These are phyloP conservation scores for Leptodontidium sp. DNA, from an alignment of 2,329 filamentous ascomycete genomes.

Conservation along the genomic window DNA sequence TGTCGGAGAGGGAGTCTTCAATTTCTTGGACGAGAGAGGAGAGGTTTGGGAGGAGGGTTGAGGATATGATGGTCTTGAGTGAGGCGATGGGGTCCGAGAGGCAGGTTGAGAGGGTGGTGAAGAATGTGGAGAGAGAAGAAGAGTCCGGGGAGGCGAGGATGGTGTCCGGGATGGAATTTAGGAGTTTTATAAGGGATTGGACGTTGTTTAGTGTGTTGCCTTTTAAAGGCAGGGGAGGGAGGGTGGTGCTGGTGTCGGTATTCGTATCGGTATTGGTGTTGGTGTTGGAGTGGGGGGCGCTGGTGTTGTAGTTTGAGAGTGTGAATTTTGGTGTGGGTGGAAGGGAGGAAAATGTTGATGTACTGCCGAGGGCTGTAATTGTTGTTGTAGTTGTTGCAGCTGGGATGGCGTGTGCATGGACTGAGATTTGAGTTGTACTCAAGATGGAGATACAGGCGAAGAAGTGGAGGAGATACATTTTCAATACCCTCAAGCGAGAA, in stretches of 20 bases:
- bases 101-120: conserved; percentile 15
- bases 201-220: conserved; percentile 5
- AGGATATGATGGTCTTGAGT: background rate
- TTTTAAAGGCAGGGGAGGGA: conserved; percentile 12
- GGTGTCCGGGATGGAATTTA: conserved; percentile 11
- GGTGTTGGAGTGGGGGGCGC: background rate
- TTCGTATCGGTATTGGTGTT: background rate
- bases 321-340: background rate
- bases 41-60: background rate
- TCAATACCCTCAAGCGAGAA: background rate
- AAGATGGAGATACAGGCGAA: background rate
- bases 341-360: background rate
- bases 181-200: conserved; percentile 16
- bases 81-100: conserved; percentile 10
- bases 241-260: background rate
- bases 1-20: background rate
- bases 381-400: background rate
- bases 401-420: background rate
- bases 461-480: background rate
- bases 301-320: background rate
- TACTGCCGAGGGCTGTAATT: background rate
- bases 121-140: conserved; percentile 2
- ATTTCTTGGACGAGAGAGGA: background rate
- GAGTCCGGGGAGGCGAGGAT: conserved; percentile 9
- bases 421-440: background rate